Conservation (phyloP, 2,329 filamentous ascomycete species). For the Sordariomycetes sp. region DNA sequence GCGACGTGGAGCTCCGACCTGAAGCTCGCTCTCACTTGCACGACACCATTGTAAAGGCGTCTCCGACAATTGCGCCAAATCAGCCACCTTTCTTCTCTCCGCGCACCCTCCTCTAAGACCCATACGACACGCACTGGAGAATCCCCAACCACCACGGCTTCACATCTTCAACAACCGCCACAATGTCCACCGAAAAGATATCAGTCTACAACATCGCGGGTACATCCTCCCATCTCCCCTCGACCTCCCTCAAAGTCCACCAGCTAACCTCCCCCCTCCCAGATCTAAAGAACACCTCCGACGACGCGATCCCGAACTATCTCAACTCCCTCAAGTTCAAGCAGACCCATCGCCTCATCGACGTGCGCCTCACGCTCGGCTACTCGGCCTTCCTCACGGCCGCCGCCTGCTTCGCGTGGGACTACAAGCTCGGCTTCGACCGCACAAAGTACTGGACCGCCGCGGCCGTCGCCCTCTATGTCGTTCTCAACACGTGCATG, state of each 20-base stretch:
- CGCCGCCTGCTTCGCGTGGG: slow-evolving; percentile 75
- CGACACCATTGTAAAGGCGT: not conserved
- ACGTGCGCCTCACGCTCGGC: slow-evolving; percentile 72
- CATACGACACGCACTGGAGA: not conserved
- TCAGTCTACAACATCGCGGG: slow-evolving; percentile 43
- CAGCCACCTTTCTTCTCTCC: not conserved
- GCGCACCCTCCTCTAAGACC: not conserved
- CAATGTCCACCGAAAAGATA: slow-evolving; percentile 42
- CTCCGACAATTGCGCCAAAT: not conserved
- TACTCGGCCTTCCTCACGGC: slow-evolving; percentile 72
- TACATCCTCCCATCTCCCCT: not conserved
- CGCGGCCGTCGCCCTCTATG: slow-evolving; percentile 67
- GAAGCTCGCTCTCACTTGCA: slow-evolving; percentile 2
- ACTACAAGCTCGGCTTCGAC: slow-evolving; percentile 87
- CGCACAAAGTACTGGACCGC: slow-evolving; percentile 70
- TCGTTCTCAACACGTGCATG: slow-evolving; percentile 62
- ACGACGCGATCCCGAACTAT: slow-evolving; percentile 90
- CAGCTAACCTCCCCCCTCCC: slow-evolving; percentile 6
- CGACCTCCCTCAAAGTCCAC: not conserved
- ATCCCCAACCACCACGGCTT: not conserved
- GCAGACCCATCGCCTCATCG: slow-evolving; percentile 68
- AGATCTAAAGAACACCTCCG: slow-evolving; percentile 95
- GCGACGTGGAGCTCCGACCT: slow-evolving; percentile 4
- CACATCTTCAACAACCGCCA: slow-evolving; percentile 9
- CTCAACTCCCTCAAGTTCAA: slow-evolving; percentile 76